Evolutionary conservation across 768 basidiomycete species (phyloP).

Genomic region (Cytidiella melzeri): DNA sequence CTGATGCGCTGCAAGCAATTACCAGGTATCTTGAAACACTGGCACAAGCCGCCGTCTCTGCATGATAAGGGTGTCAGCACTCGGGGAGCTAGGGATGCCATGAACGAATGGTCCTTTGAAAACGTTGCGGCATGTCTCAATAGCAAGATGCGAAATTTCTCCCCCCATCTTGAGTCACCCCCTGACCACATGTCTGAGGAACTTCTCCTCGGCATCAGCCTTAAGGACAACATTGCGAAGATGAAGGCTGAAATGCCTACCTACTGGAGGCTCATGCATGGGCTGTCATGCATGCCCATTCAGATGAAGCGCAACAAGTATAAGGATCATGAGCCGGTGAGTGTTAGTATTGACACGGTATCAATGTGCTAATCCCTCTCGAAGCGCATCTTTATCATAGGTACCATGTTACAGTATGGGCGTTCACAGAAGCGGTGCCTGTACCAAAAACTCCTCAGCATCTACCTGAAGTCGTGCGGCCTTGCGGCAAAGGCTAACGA

Average conservation of each 20-base stretch:
- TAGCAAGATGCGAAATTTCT: conserved; percentile 2
- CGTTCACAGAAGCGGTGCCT: conserved; percentile 1
- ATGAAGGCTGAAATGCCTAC: conserved; percentile 1
- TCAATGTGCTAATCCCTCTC: not conserved
- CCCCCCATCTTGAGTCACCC: not conserved
- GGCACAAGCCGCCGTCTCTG: not conserved
- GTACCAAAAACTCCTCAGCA: not conserved
- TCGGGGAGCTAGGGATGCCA: not conserved
- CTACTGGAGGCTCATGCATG: conserved; percentile 1
- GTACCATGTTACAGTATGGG: not conserved
- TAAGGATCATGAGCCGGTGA: conserved; percentile 8
- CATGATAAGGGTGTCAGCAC: conserved; percentile 3
- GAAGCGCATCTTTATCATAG: not conserved
- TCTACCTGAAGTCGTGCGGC: conserved; percentile 8
- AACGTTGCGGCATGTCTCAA: not conserved
- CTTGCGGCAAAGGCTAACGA: conserved; percentile 7
- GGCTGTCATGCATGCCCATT: conserved; percentile 2
- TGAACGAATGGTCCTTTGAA: not conserved
- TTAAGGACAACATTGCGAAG: not conserved
- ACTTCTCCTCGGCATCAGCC: conserved; percentile 1
- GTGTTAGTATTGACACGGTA: not conserved
- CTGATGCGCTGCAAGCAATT: conserved; percentile 5
- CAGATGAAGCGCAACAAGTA: conserved; percentile 2
- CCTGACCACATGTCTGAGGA: conserved; percentile 2
- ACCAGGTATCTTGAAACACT: not conserved